phyloP scores from a whole-genome alignment of 148 eudicot species.

The Persicaria maculosa region DNA sequence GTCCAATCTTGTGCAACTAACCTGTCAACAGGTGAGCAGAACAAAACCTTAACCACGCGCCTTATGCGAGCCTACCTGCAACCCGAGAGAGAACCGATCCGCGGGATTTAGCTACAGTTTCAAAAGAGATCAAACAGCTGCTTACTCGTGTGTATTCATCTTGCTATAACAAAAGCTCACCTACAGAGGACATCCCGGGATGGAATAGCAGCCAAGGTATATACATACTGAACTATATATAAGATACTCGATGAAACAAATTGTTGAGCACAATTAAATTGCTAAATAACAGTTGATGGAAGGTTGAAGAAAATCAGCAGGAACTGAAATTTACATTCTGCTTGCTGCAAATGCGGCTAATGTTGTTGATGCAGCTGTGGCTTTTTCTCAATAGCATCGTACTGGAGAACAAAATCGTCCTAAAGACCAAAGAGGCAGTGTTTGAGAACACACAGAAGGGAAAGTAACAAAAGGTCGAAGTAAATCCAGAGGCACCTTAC shows the following conservation, averaged over 20 bases:
- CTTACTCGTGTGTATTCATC: neutral
- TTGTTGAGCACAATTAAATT: neutral
- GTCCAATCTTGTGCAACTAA: too few relatives aligned
- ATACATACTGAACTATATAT: neutral
- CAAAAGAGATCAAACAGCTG: neutral
- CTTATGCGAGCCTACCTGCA: too few relatives aligned
- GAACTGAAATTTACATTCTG: slow-evolving; percentile 20
- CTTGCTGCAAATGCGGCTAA: neutral
- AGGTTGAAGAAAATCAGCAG: slow-evolving; percentile 1
- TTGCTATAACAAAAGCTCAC: neutral
- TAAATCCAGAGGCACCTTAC: slow-evolving; percentile 20
- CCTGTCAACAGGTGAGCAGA: too few relatives aligned
- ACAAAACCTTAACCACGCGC: too few relatives aligned
- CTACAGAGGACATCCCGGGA: neutral
- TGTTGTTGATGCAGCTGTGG: slow-evolving; percentile 56
- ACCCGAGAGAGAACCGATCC: too few relatives aligned
- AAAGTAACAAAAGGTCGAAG: neutral
- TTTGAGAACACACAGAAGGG: neutral
- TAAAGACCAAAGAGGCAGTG: slow-evolving; percentile 24
- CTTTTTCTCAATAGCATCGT: slow-evolving; percentile 70
- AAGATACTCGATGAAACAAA: neutral
- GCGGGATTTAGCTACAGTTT: neutral
- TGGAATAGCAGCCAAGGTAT: neutral
- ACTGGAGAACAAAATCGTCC: slow-evolving; percentile 75
- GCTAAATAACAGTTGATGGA: neutral